Evolutionary conservation across 768 basidiomycete species (phyloP), one percentile per base, ranked within the genome.

Genomic region (Kwoniella dejecticola): DNA sequence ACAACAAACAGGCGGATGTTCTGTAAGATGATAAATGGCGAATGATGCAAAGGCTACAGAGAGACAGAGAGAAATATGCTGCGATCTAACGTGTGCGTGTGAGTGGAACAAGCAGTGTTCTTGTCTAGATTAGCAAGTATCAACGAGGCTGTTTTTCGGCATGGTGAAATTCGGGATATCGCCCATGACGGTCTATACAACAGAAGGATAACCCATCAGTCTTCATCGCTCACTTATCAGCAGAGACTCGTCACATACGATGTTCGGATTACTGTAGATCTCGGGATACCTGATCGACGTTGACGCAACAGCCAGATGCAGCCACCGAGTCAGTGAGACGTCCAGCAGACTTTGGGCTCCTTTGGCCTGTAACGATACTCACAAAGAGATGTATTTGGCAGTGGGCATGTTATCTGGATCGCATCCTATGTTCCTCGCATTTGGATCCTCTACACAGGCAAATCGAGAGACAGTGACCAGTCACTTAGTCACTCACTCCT

Each of bases 401-500:
- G 95, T 97, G 0, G 95, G 93, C 76, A 84, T 88, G 44, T 85
- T 83, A 45, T 79, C 72, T 12, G 93, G 93, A 74, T 89, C 87
- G 74, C 93, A 97, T 15, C 93, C 92, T 52, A 91, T 83, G 75
- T 92, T 94, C 59, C 64, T 60, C 4, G 63, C 58, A 47, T 67
- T 70, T 12, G 77, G 77, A 57, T 78, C 77, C 60, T 77, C 74
- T 76, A 38, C 36, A 27, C 3, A 21, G 5, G 11, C 41, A 7
- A 13, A 42, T 42, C 8, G 36, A 8, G 17, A 17, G n/a, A n/a
- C n/a, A n/a, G n/a, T n/a, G 17, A 38, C 8, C 36, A 38, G 36
- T 38, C 36, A 38, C 8, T 17, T 38, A 38, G 8, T 38, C 17
- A 38, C 36, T 8, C 17, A 38, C 36, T 8, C 8, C 17, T 8